These are phyloP conservation scores for Neonectria faginata DNA, from an alignment of 2,329 filamentous ascomycete species.

Conservation along the genomic window DNA sequence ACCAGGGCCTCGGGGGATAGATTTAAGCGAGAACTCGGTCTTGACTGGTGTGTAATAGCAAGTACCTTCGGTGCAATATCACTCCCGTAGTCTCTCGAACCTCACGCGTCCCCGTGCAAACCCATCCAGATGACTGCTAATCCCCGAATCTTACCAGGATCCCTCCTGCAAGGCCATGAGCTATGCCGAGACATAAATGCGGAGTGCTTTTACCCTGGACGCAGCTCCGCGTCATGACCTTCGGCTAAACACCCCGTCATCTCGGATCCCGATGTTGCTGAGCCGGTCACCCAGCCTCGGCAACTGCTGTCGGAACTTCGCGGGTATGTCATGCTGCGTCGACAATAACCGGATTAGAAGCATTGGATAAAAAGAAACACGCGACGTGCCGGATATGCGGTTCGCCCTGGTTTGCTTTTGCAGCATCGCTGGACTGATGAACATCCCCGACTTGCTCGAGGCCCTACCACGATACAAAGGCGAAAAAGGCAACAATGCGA, in stretches of 20 bases:
- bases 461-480: conserved; percentile 3
- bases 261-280: conserved; percentile 16
- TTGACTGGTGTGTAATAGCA: too few species aligned
- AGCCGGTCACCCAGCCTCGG: conserved; percentile 16
- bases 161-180: conserved; percentile 18
- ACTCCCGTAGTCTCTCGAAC: background rate
- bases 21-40: too few species aligned
- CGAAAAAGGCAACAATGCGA: conserved; percentile 10
- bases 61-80: background rate
- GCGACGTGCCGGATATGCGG: conserved; percentile 18
- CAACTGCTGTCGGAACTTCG: conserved; percentile 21
- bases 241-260: conserved; percentile 21
- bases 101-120: conserved; percentile 12
- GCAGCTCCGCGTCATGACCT: conserved; percentile 23
- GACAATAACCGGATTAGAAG: background rate
- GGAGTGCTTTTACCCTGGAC: conserved; percentile 24
- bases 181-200: conserved; percentile 18
- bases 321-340: conserved; percentile 15
- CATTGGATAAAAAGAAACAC: conserved; percentile 7
- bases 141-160: conserved; percentile 6
- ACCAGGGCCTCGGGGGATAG: background rate
- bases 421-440: conserved; percentile 2
- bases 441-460: background rate
- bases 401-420: conserved; percentile 6
- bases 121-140: conserved; percentile 13